These are phyloP conservation scores for Sporothrix dimorphospora DNA, from an alignment of 2,329 filamentous ascomycete species.

Conservation along the genomic window DNA sequence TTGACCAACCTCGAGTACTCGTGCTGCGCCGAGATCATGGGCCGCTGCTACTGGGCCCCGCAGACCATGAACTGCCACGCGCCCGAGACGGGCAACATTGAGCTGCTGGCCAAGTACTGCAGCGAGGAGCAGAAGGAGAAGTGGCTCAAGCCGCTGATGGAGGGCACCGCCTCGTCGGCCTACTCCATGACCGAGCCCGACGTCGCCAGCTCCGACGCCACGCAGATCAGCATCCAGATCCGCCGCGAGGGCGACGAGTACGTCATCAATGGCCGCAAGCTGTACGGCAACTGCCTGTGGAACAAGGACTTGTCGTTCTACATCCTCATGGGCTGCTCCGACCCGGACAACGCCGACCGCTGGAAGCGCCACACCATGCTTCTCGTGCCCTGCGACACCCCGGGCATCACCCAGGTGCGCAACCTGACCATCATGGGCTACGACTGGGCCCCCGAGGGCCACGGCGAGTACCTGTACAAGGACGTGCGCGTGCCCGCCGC, in stretches of 20 bases:
- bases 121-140: slow-evolving; percentile 80
- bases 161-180: slow-evolving; percentile 83
- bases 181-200: slow-evolving; percentile 95
- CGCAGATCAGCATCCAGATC: slow-evolving; percentile 87
- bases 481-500: slow-evolving; percentile 83
- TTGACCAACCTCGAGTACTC: slow-evolving; percentile 96
- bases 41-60: slow-evolving; percentile 79
- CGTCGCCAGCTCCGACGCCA: slow-evolving; percentile 86
- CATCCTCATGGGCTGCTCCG: slow-evolving; percentile 94
- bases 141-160: slow-evolving; percentile 81
- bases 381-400: slow-evolving; percentile 76
- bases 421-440: slow-evolving; percentile 95
- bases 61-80: slow-evolving; percentile 90
- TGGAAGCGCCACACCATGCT: slow-evolving; percentile 94
- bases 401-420: slow-evolving; percentile 88
- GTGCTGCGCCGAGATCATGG: slow-evolving; percentile 93
- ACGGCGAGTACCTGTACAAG: slow-evolving; percentile 87
- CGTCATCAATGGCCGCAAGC: slow-evolving; percentile 96
- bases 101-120: slow-evolving; percentile 89
- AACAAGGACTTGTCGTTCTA: slow-evolving; percentile 91
- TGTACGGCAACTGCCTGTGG: slow-evolving; percentile 96
- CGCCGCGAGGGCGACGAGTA: slow-evolving; percentile 82
- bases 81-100: slow-evolving; percentile 94
- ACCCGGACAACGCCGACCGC: slow-evolving; percentile 71
- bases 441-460: slow-evolving; percentile 94